phyloP scores from a whole-genome alignment of 1,284 basidiomycete genomes.

The Meripilus lineatus region DNA sequence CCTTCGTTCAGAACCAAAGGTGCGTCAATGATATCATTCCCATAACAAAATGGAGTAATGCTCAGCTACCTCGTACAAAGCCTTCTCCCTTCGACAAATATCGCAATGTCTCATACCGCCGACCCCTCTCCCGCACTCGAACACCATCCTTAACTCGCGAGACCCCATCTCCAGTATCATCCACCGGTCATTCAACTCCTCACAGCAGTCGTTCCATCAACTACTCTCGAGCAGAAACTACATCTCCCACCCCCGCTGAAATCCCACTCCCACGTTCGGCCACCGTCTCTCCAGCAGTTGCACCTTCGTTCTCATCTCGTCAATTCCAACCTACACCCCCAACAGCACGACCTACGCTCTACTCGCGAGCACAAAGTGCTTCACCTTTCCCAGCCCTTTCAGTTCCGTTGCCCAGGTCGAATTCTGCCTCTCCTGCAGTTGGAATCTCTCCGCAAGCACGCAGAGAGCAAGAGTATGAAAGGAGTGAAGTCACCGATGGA shows the following conservation, averaged over 20 bases:
- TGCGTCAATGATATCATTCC: conserved; percentile 23
- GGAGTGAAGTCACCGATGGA: background rate
- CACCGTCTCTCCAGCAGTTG: conserved; percentile 58
- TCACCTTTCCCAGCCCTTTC: conserved; percentile 46
- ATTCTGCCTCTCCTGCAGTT: conserved; percentile 43
- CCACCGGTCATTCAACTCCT: conserved; percentile 58
- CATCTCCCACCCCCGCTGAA: conserved; percentile 44
- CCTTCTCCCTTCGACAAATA: conserved; percentile 62
- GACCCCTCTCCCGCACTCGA: conserved; percentile 49
- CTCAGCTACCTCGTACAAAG: conserved; percentile 28
- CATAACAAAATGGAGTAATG: conserved; percentile 3
- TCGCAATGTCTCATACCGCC: conserved; percentile 58
- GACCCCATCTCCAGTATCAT: conserved; percentile 57
- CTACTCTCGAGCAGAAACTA: conserved; percentile 24
- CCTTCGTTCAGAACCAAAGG: conserved; percentile 61
- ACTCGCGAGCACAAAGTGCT: conserved; percentile 32
- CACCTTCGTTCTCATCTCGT: conserved; percentile 45
- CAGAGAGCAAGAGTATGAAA: background rate
- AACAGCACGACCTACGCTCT: conserved; percentile 28
- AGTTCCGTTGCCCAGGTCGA: conserved; percentile 53
- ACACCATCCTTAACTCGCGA: conserved; percentile 70
- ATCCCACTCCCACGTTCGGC: conserved; percentile 34
- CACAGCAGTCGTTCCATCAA: conserved; percentile 44
- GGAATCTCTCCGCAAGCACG: conserved; percentile 4
- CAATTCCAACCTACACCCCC: no score